A percentile compares a stretch with the other conserved stretches of the same genome.
Evolutionary conservation across 2,329 filamentous ascomycete genomes (phyloP).

Genomic region (Penicillium sp.): DNA sequence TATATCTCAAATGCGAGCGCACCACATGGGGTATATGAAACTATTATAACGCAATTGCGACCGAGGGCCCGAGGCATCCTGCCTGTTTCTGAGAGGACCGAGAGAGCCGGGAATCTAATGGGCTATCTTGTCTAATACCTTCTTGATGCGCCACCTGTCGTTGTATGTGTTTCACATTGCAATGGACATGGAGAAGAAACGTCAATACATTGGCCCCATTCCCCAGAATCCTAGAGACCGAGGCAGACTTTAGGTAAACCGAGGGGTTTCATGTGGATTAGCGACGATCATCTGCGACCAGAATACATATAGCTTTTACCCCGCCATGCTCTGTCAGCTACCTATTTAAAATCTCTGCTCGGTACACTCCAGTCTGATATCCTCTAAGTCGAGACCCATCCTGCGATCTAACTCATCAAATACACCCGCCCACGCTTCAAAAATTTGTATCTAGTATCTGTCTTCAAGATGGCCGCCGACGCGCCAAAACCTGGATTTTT

Average conservation of each 20-base stretch:
- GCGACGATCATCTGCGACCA: slow-evolving; percentile 6
- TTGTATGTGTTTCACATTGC: neutral
- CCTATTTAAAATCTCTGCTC: neutral
- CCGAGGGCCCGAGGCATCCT: slow-evolving; percentile 12
- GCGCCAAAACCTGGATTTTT: slow-evolving; percentile 59
- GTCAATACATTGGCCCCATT: slow-evolving; percentile 3
- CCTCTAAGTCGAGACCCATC: neutral
- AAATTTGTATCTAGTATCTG: no score
- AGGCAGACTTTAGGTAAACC: slow-evolving; percentile 13
- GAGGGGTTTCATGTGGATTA: slow-evolving; percentile 25
- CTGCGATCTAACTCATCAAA: neutral
- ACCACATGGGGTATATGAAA: neutral
- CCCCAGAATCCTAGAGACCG: slow-evolving; percentile 9
- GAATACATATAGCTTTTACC: slow-evolving; percentile 7
- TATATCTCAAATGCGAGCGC: neutral
- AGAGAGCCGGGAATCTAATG: slow-evolving; percentile 7
- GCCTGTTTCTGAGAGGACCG: no score
- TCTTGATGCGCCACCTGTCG: no score
- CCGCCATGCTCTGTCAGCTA: neutral
- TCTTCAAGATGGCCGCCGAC: slow-evolving; percentile 17
- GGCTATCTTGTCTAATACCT: neutral
- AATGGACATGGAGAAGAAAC: neutral
- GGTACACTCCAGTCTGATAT: neutral
- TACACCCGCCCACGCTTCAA: neutral
- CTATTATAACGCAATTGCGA: neutral